Evolutionary conservation across 106 monocot species (phyloP), one percentile per base, ranked within the genome.

Genomic region (Ottelia alismoides): DNA sequence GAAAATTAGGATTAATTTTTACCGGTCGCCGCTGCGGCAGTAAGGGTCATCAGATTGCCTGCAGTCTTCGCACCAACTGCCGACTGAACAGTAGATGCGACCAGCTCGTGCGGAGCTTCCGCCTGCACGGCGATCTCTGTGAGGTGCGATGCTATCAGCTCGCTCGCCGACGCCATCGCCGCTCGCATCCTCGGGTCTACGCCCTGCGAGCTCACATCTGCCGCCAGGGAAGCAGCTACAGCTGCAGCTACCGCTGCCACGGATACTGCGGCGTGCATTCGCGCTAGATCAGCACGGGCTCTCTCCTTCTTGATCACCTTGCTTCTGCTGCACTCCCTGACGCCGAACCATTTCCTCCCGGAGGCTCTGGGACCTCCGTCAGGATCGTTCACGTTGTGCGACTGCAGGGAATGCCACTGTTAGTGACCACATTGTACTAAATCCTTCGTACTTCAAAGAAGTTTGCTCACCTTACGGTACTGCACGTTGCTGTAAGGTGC

Each of bases 1-100:
- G n/a, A n/a, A n/a, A n/a, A n/a, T n/a, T n/a, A n/a, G n/a, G n/a
- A n/a, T n/a, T n/a, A n/a, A 30, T 25, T 45, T 22, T 19, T 54
- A 86, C 92, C 82, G 52, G 93, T 96, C 22, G 96, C 96, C 1
- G 96, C 96, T 6, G 88, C 85, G 1, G 96, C 96, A 14, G 88
- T 89, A 54, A 96, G 82, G 11, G 96, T 96, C 75, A 89, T 54
- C 16, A 96, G 73, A 60, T 89, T 89, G 2, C 96, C 82, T 2
- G 82, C 45, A 27, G 71, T 72, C 49, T 60, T 51, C 14, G 79
- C 57, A 30, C 79, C 82, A 0, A 96, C 82, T 0, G 96, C 84
- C 1, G 96, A 88, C 31, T 58, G 62, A 28, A 89, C 70, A 0
- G 71, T 69, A 1, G 79, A 48, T 5, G 71, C 56, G 9, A 89